These are phyloP conservation scores for Eucalyptus albens DNA, from an alignment of 345 rosid genomes.

Conservation along the genomic window DNA sequence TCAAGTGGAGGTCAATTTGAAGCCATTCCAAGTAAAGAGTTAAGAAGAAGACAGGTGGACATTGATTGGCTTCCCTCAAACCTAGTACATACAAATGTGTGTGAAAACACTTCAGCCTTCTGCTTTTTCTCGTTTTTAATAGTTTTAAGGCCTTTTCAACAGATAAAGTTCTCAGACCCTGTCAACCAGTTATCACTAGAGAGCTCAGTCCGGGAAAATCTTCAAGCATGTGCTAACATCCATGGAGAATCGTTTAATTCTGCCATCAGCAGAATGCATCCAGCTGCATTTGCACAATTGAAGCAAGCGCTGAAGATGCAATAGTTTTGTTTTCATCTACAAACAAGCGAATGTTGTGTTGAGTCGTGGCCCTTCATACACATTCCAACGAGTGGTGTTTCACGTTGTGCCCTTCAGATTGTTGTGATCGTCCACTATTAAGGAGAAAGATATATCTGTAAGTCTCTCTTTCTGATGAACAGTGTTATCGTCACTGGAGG, in stretches of 20 bases:
- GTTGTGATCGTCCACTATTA: not conserved
- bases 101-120: not conserved
- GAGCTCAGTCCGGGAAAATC: constrained; percentile 72
- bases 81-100: not conserved
- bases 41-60: constrained; percentile 72
- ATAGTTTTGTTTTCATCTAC: constrained; percentile 2
- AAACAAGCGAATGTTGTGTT: not conserved
- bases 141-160: not conserved
- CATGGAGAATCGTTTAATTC: constrained; percentile 87
- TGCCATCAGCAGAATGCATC: constrained; percentile 69
- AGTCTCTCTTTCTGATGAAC: not conserved
- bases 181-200: constrained; percentile 69
- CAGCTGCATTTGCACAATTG: constrained; percentile 73
- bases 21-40: constrained; percentile 60
- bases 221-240: constrained; percentile 68
- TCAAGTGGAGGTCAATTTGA: constrained; percentile 60
- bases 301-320: constrained; percentile 88
- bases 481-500: not conserved
- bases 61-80: not conserved
- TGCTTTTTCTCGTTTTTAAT: not conserved
- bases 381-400: not conserved
- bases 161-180: constrained; percentile 83
- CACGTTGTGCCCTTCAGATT: not conserved
- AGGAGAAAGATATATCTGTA: not conserved
- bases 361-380: not conserved